These are phyloP conservation scores for Coemansia sp. DNA, from an alignment of 192 early-diverging fungal genomes.

Conservation along the genomic window DNA sequence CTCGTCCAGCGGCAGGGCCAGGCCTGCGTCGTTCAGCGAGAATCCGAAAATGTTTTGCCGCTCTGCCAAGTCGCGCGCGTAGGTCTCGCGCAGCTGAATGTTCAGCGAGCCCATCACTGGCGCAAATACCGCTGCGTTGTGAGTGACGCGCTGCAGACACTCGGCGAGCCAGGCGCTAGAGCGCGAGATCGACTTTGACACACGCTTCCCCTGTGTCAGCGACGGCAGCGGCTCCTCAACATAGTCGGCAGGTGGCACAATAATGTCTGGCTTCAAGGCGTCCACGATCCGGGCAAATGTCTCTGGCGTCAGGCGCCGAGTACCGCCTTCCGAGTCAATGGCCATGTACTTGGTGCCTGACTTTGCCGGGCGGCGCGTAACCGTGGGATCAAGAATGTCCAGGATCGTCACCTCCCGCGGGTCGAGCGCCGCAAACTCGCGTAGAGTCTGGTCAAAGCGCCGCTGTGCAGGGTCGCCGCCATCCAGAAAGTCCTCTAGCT, in stretches of 20 bases:
- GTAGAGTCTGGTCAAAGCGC: conserved; percentile 11
- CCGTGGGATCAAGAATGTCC: conserved; percentile 35
- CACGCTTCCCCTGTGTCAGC: conserved; percentile 39
- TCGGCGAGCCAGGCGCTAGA: conserved; percentile 45
- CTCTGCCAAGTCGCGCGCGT: conserved; percentile 14
- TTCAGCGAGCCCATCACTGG: conserved; percentile 43
- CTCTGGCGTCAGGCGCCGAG: conserved; percentile 19
- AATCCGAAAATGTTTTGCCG: conserved; percentile 25
- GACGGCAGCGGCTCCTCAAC: conserved; percentile 32
- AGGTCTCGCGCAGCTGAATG: conserved; percentile 23
- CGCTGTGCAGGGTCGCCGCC: conserved; percentile 3
- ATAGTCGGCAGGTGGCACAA: conserved; percentile 38
- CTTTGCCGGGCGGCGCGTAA: conserved; percentile 11
- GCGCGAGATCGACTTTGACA: conserved; percentile 40
- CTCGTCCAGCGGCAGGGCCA: conserved; percentile 17
- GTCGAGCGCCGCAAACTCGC: conserved; percentile 19
- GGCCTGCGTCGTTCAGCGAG: conserved; percentile 29
- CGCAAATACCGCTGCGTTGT: conserved; percentile 33
- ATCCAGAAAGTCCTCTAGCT: conserved; percentile 46
- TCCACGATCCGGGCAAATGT: conserved; percentile 24
- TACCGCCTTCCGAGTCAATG: conserved; percentile 38
- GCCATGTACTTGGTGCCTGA: conserved; percentile 32
- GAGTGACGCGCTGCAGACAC: conserved; percentile 6
- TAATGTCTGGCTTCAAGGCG: conserved; percentile 29
- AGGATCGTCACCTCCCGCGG: conserved; percentile 21